Base-by-base conservation (phyloP, 1,284 basidiomycete genomes). In the Irpex sp. region DNA sequence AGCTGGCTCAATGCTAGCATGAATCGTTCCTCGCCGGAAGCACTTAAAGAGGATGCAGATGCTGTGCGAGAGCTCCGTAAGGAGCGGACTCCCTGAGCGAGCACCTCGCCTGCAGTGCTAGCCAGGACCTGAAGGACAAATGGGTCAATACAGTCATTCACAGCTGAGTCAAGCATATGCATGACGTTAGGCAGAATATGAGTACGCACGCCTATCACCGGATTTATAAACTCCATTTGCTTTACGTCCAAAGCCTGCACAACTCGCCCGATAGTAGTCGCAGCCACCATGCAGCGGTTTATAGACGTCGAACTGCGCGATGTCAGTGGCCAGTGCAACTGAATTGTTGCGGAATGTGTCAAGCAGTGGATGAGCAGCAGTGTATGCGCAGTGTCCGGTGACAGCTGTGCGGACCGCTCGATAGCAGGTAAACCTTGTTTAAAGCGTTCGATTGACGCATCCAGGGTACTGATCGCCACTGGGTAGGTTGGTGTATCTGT, bases 191-290 rank as follows among this genome's bases (percentile, higher is more conserved):
- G 4, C 13, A 26, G 38, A 44, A 40, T 11, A 31, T 31, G n/a
- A 17, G 36, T 34, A 60, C 67, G 55, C 21, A 67, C 67, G n/a
- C 66, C 67, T 31, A 65, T 40, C 21, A 67, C 57, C 8, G 67
- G 67, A 58, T 64, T 64, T 13, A 65, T 59, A 34, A 62, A 55
- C 38, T 48, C 34, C 26, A 64, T n/a, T 4, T 58, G 57, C 15
- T 60, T 55, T 15, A 63, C 47, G 6, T 61, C 64, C 13, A 68
- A 40, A 4, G 38, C 58, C 31, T 63, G 59, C 5, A 60, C 21
- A n/a, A 62, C 40, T 5, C 67, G 64, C 6, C 67, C 55, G 47
- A 63, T 52, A 26, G 59, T 44, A 55, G 64, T 63, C 11, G 65
- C 67, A 13, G 65, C 59, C 8, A 57, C 48, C 36, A 68, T 57